Percentiles rank a stretch among this genome's conserved stretches.
Evolutionary conservation across 1,139 yeast species (phyloP).

Genomic region (Blastobotrys apis): DNA sequence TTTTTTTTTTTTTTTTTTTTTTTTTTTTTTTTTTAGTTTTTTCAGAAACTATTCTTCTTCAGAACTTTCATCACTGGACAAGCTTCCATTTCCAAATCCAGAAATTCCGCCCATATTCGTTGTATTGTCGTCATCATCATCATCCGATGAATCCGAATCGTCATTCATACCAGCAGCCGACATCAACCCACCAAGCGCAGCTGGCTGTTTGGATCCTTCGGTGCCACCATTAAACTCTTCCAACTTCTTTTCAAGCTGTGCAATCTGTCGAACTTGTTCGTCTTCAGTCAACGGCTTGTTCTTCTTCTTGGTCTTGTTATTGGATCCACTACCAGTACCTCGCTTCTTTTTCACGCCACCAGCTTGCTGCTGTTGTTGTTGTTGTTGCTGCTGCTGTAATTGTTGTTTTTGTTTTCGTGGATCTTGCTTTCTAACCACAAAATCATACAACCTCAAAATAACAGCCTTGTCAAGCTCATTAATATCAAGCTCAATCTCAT

Average conservation of each 20-base stretch:
- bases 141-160: slow-evolving; percentile 10
- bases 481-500: slow-evolving; percentile 92
- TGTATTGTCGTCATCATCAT: slow-evolving; percentile 12
- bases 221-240: slow-evolving; percentile 49
- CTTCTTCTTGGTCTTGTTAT: slow-evolving; percentile 44
- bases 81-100: slow-evolving; percentile 18
- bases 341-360: slow-evolving; percentile 17
- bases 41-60: slow-evolving; percentile 19
- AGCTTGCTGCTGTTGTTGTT: background rate
- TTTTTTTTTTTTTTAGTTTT: background rate
- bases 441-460: slow-evolving; percentile 75
- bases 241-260: slow-evolving; percentile 75
- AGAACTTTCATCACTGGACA: slow-evolving; percentile 23
- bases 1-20: background rate
- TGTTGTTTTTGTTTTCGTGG: slow-evolving; percentile 33
- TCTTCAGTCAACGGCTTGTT: slow-evolving; percentile 56
- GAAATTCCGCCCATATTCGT: too few relatives aligned
- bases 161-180: background rate
- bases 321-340: slow-evolving; percentile 9
- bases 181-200: background rate
- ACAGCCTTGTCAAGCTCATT: slow-evolving; percentile 88
- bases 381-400: too few relatives aligned
- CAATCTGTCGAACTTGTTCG: slow-evolving; percentile 75
- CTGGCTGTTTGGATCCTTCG: background rate
- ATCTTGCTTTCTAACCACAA: slow-evolving; percentile 56